Evolutionary conservation across 2,329 filamentous ascomycete species (phyloP), one percentile per base, ranked within the genome.

Genomic region (Ilyonectria sp.): DNA sequence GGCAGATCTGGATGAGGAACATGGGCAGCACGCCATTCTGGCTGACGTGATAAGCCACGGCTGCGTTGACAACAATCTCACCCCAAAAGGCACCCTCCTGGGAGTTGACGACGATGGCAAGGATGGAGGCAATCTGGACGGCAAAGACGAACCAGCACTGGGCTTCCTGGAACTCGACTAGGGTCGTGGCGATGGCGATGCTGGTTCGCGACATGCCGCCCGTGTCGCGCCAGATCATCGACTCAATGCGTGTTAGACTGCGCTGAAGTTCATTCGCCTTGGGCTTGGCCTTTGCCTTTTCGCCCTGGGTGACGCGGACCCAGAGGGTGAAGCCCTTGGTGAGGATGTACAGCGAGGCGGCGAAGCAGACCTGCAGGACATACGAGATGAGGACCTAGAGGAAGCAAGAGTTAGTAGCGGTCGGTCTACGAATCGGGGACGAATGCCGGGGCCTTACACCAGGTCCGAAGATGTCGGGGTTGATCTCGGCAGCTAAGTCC

Each of bases 121-220:
- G 79, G 69, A 82, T 81, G 10, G 80, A 81, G 9, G 80, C 80
- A 60, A 82, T 81, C 65, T 82, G 80, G 37, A 82, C 75, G 31
- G 80, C 80, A 67, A 82, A 82, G 53, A 82, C 76, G 52, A 82
- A 82, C 80, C 80, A 82, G 64, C 75, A 78, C 56, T 82, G 80
- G 0, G 80, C 80, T 59, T 82, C 80, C 59, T 82, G 80, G 35
- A 82, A 82, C 71, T 82, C 80, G 33, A 82, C 80, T n/a, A 82
- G 69, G 2, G 80, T 82, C 5, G 80, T 81, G 63, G 80, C 80
- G 53, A 82, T 79, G 67, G 80, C 80, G 43, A 82, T 79, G 59
- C 78, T 80, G 8, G 79, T 82, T 6, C 80, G 79, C 4, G 79
- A 82, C 13, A 81, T 52, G 15, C 78, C 79, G 0, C 78, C 75